Conservation (phyloP, 495 filamentous ascomycete genomes). For the Glutinoglossum americanum region DNA sequence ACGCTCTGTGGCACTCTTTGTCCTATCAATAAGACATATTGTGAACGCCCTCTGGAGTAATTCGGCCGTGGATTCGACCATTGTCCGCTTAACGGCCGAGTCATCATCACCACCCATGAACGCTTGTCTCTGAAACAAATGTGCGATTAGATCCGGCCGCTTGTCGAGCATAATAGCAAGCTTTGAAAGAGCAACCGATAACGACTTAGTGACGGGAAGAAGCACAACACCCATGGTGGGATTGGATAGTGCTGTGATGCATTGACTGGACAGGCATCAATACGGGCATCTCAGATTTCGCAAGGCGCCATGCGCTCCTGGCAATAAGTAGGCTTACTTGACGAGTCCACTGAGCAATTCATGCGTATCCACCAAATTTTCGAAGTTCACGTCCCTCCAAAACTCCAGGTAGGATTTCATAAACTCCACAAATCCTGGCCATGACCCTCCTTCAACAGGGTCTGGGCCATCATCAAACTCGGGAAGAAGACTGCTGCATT, state of each 20-base stretch:
- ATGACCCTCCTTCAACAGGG: constrained; percentile 30
- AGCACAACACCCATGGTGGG: constrained; percentile 56
- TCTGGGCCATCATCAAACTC: constrained; percentile 30
- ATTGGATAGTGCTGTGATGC: constrained; percentile 59
- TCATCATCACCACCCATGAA: constrained; percentile 27
- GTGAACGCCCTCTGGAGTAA: constrained; percentile 79
- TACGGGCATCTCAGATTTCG: not conserved
- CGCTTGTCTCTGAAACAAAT: constrained; percentile 26
- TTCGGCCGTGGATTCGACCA: constrained; percentile 70
- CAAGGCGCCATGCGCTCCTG: not conserved
- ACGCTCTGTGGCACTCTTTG: constrained; percentile 27
- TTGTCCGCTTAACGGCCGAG: constrained; percentile 38
- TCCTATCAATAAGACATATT: constrained; percentile 69
- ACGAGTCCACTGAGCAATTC: constrained; percentile 46
- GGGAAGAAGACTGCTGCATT: constrained; percentile 32
- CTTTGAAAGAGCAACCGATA: constrained; percentile 54
- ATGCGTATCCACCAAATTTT: constrained; percentile 54
- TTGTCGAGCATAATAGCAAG: constrained; percentile 63
- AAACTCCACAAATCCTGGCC: constrained; percentile 55
- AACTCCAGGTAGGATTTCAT: constrained; percentile 61
- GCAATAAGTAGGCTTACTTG: constrained; percentile 29
- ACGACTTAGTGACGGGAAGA: constrained; percentile 51
- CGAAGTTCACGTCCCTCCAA: constrained; percentile 53
- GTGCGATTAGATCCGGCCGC: constrained; percentile 42
- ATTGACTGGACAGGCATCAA: constrained; percentile 29